phyloP scores from a whole-genome alignment of 495 filamentous ascomycete species.

The Penicillium waksmanii region DNA sequence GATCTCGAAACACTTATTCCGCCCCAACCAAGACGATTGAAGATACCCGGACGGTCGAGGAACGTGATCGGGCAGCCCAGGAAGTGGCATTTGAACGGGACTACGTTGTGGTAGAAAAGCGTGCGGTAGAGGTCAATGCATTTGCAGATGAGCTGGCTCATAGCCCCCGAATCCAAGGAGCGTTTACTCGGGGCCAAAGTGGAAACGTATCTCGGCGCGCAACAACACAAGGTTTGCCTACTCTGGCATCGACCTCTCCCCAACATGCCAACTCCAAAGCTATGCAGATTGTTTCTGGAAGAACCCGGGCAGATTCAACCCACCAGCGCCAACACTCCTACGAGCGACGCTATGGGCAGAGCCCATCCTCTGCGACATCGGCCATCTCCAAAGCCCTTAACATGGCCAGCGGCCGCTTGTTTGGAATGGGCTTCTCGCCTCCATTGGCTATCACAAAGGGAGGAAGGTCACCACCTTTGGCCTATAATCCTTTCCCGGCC shows the following conservation, averaged over 20 bases:
- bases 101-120: constrained; percentile 95
- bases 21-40: constrained; percentile 51
- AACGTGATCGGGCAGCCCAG: constrained; percentile 76
- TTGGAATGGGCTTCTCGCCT: constrained; percentile 73
- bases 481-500: constrained; percentile 80
- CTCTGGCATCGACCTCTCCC: constrained; percentile 38
- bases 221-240: constrained; percentile 62
- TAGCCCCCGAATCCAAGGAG: constrained; percentile 62
- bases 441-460: constrained; percentile 69
- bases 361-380: constrained; percentile 79
- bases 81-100: constrained; percentile 89
- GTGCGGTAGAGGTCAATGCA: constrained; percentile 92
- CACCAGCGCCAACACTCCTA: constrained; percentile 75
- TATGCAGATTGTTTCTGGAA: constrained; percentile 69
- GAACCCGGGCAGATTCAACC: constrained; percentile 60
- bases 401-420: constrained; percentile 84
- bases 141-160: constrained; percentile 93
- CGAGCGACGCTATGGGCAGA: constrained; percentile 75
- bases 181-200: constrained; percentile 40
- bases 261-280: constrained; percentile 56
- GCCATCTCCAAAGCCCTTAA: constrained; percentile 94
- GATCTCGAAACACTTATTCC: constrained; percentile 52
- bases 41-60: constrained; percentile 51
- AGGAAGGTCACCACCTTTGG: constrained; percentile 71
- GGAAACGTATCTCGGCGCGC: constrained; percentile 68